Conservation (phyloP, 2,329 filamentous ascomycete species). For the Alternaria sp. region DNA sequence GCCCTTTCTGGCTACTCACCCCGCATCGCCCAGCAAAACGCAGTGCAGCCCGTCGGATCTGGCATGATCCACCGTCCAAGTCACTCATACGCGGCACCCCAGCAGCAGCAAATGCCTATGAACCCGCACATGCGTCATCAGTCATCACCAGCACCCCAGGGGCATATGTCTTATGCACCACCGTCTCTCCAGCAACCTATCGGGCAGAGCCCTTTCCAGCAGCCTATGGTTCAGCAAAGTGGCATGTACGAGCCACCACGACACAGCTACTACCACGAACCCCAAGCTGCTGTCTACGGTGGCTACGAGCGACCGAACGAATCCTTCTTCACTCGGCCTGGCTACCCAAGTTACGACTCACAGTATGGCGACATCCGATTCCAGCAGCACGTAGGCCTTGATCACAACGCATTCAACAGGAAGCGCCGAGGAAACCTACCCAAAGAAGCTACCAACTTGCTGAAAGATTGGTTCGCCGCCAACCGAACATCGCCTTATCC, state of each 20-base stretch:
- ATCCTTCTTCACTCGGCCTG: constrained; percentile 23
- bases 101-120: constrained; percentile 1
- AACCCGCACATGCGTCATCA: constrained; percentile 34
- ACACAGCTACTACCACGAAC: constrained; percentile 37
- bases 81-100: constrained; percentile 32
- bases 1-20: constrained; percentile 26
- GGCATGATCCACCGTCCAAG: constrained; percentile 38
- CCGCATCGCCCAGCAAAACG: constrained; percentile 8
- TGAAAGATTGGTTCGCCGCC: constrained; percentile 75
- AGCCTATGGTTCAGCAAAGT: constrained; percentile 11
- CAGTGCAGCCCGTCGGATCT: constrained; percentile 7
- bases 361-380: constrained; percentile 37
- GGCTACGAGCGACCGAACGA: constrained; percentile 29
- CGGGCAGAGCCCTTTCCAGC: constrained; percentile 18
- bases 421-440: constrained; percentile 82
- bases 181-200: constrained; percentile 12
- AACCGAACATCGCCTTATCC: constrained; percentile 74
- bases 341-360: constrained; percentile 29
- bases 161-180: constrained; percentile 21
- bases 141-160: constrained; percentile 31
- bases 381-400: constrained; percentile 35
- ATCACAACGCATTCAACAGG: constrained; percentile 49
- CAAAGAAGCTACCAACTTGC: constrained; percentile 84
- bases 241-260: constrained; percentile 29
- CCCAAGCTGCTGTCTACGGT: constrained; percentile 21